These are phyloP conservation scores for Neopestalotiopsis sp. DNA, from an alignment of 2,329 filamentous ascomycete genomes.

Conservation along the genomic window DNA sequence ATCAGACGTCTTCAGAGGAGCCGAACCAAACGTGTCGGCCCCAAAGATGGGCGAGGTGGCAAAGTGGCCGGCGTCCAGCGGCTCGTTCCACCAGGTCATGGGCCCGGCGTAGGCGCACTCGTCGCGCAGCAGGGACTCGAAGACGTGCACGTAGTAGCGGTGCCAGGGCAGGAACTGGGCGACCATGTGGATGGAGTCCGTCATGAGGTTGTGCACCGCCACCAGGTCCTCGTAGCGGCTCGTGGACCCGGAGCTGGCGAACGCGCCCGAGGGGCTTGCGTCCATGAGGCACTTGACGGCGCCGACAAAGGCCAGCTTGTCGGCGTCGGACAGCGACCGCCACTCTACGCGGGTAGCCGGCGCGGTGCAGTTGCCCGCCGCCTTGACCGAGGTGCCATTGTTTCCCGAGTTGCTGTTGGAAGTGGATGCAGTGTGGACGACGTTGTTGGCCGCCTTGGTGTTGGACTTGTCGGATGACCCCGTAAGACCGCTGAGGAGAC, in stretches of 20 bases:
- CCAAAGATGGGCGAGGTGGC: conserved; percentile 36
- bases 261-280: conserved; percentile 33
- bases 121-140: conserved; percentile 41
- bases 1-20: conserved; percentile 31
- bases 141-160: conserved; percentile 41
- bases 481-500: not conserved
- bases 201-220: conserved; percentile 41
- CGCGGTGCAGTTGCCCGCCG: conserved; percentile 30
- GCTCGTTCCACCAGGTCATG: conserved; percentile 48
- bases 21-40: conserved; percentile 34
- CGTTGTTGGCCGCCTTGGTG: conserved; percentile 19
- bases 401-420: conserved; percentile 17
- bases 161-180: conserved; percentile 46
- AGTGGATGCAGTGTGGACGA: conserved; percentile 11
- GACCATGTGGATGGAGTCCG: conserved; percentile 36
- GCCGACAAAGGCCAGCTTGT: conserved; percentile 37
- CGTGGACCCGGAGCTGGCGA: conserved; percentile 28
- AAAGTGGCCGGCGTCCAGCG: conserved; percentile 38
- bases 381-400: conserved; percentile 16
- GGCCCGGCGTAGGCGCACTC: conserved; percentile 43
- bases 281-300: conserved; percentile 40
- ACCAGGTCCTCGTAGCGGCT: conserved; percentile 44
- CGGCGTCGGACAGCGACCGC: conserved; percentile 34
- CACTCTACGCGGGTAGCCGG: conserved; percentile 35
- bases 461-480: conserved; percentile 15